Base-by-base conservation (phyloP, 257 asterid species). In the Salvia splendens region DNA sequence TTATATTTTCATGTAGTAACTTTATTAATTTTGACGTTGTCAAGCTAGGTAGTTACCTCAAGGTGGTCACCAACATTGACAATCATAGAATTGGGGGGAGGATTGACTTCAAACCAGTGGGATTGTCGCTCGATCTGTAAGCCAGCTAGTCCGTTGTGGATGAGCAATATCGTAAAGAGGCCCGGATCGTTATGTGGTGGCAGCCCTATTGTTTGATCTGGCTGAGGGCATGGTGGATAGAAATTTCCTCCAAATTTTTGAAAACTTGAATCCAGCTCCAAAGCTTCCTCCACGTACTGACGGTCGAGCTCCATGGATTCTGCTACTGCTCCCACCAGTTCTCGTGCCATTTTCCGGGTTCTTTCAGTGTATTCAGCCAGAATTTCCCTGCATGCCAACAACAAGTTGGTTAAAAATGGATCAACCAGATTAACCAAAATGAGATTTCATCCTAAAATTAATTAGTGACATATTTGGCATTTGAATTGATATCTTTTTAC, bases 221-320 rank as follows among this genome's bases (percentile, higher is more conserved):
- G 87, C 33, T 79, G 67, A 0, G 87, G 87, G 70, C 87, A 82
- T 1, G 59, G 72, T 3, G 87, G 87, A 24, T 82, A 82, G 46
- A 67, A 68, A 65, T 79, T 82, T 12, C 70, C 74, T 0, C 72
- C 70, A 15, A 76, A 79, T 4, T 74, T n/a, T 28, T 82, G 87
- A 17, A 74, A 67, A 36, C 80, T 70, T 6, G 82, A 77, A 2
- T 79, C 81, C 72, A 82, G 65, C 7, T 69, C 28, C 67, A 77
- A 16, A 15, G 48, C 71, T 57, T 71, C 52, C 8, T 64, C 62
- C 12, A 74, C 57, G 14, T 47, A 71, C 3, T 47, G 8, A n/a
- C 40, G 38, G 1, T 69, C 85, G 48, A 81, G 12, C 35, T 41
- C 79, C 56, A 81, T 36, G 35, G 58, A 65, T 10, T 65, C 81